Conservation (phyloP, 1,139 yeast genomes). For the Taiozyma sp. region DNA sequence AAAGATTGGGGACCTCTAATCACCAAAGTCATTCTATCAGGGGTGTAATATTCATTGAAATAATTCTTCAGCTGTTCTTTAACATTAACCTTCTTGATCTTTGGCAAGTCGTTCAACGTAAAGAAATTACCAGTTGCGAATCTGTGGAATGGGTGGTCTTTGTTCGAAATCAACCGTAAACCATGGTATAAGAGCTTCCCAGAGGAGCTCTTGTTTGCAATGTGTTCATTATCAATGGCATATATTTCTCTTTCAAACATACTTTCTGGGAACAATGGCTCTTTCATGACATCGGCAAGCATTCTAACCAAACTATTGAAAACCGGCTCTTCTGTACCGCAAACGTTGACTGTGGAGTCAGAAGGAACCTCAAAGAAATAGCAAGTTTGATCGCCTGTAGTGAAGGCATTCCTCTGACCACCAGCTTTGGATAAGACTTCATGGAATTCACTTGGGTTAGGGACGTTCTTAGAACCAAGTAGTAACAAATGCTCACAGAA, state of each 20-base stretch:
- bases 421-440: slow-evolving; percentile 39
- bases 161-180: slow-evolving; percentile 41
- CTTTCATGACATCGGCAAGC: slow-evolving; percentile 45
- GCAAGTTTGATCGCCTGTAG: slow-evolving; percentile 59
- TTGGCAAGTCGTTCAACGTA: slow-evolving; percentile 52
- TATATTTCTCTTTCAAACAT: slow-evolving; percentile 44
- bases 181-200: slow-evolving; percentile 54
- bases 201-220: slow-evolving; percentile 36
- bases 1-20: slow-evolving; percentile 60
- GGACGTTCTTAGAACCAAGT: slow-evolving; percentile 50
- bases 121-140: slow-evolving; percentile 68
- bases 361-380: slow-evolving; percentile 57
- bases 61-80: slow-evolving; percentile 48
- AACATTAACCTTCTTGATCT: slow-evolving; percentile 41
- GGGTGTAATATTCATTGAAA: slow-evolving; percentile 43
- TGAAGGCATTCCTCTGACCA: slow-evolving; percentile 59
- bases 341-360: slow-evolving; percentile 23
- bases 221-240: slow-evolving; percentile 63
- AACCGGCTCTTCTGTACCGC: slow-evolving; percentile 26
- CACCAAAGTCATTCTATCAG: slow-evolving; percentile 54
- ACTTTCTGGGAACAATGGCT: slow-evolving; percentile 43
- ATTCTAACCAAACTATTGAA: slow-evolving; percentile 42
- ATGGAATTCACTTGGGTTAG: slow-evolving; percentile 41
- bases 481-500: slow-evolving; percentile 67
- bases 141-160: slow-evolving; percentile 55